phyloP scores from a whole-genome alignment of 371 early-diverging fungal species.

The Mucor velutinosus region DNA sequence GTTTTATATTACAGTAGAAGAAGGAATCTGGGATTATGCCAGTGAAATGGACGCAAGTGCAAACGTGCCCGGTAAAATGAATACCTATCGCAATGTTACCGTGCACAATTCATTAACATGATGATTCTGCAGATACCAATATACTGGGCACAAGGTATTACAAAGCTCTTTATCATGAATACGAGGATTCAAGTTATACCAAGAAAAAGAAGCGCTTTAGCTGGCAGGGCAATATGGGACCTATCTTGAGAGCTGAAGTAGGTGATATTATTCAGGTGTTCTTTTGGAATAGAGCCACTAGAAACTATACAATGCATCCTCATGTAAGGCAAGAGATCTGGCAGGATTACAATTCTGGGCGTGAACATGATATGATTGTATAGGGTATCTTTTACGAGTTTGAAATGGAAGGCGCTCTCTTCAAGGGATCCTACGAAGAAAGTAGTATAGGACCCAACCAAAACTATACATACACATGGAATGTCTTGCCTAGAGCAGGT shows the following conservation, averaged over 20 bases:
- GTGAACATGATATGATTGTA: background rate
- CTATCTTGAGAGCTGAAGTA: slow-evolving; percentile 53
- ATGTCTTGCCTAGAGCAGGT: slow-evolving; percentile 43
- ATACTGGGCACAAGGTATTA: slow-evolving; percentile 44
- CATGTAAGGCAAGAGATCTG: slow-evolving; percentile 33
- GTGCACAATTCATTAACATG: background rate
- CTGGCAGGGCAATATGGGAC: slow-evolving; percentile 57
- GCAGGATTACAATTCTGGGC: no score
- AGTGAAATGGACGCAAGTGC: background rate
- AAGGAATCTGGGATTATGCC: slow-evolving; percentile 53
- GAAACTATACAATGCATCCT: slow-evolving; percentile 52
- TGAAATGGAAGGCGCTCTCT: slow-evolving; percentile 56
- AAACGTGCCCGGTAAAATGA: slow-evolving; percentile 22
- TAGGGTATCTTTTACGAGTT: slow-evolving; percentile 53
- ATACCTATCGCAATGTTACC: background rate
- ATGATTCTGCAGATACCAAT: background rate
- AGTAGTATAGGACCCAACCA: slow-evolving; percentile 39
- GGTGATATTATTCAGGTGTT: slow-evolving; percentile 48
- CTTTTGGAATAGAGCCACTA: slow-evolving; percentile 46
- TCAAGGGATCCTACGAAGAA: slow-evolving; percentile 35
- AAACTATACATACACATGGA: slow-evolving; percentile 49
- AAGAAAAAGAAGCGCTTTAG: slow-evolving; percentile 18
- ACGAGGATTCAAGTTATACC: slow-evolving; percentile 42
- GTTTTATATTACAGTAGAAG: slow-evolving; percentile 55
- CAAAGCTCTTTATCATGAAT: slow-evolving; percentile 54